Percentiles rank a stretch among this genome's conserved stretches.
Evolutionary conservation across 352 stramenopile species (phyloP).

Genomic region (Phytopythium boreale): DNA sequence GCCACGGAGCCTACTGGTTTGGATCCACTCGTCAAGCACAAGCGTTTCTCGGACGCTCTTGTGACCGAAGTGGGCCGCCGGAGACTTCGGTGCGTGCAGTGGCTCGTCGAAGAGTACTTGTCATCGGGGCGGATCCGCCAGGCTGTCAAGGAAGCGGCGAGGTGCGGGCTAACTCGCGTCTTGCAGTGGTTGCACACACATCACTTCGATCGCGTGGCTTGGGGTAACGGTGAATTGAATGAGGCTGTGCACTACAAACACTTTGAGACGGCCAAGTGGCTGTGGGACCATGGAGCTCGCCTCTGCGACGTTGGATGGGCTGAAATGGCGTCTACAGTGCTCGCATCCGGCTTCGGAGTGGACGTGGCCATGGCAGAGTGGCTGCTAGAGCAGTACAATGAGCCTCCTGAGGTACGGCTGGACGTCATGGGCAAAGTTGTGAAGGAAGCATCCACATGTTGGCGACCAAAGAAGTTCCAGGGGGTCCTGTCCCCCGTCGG

Average conservation of each 20-base stretch:
- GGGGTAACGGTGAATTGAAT: not conserved
- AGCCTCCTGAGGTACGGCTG: not conserved
- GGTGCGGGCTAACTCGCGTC: not conserved
- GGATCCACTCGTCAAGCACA: constrained; percentile 2
- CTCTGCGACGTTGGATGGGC: not conserved
- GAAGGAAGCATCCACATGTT: not conserved
- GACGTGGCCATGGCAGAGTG: not conserved
- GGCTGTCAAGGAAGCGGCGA: not conserved
- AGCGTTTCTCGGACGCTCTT: not conserved
- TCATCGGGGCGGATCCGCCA: not conserved
- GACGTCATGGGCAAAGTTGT: not conserved
- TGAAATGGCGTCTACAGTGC: not conserved
- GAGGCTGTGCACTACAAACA: not conserved
- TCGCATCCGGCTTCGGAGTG: not conserved
- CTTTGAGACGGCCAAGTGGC: not conserved
- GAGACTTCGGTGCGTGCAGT: not conserved
- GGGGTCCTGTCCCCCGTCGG: no score
- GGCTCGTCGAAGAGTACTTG: constrained; percentile 1
- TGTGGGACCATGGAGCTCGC: not conserved
- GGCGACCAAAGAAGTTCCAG: not conserved
- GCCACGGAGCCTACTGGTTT: not conserved
- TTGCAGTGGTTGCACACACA: not conserved
- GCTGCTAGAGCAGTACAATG: not conserved
- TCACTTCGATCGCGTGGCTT: not conserved
- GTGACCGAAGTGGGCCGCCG: not conserved